Percentiles rank a stretch among this genome's conserved stretches.
phyloP scores from a whole-genome alignment of 345 rosid species.

The Syzygium jambos region DNA sequence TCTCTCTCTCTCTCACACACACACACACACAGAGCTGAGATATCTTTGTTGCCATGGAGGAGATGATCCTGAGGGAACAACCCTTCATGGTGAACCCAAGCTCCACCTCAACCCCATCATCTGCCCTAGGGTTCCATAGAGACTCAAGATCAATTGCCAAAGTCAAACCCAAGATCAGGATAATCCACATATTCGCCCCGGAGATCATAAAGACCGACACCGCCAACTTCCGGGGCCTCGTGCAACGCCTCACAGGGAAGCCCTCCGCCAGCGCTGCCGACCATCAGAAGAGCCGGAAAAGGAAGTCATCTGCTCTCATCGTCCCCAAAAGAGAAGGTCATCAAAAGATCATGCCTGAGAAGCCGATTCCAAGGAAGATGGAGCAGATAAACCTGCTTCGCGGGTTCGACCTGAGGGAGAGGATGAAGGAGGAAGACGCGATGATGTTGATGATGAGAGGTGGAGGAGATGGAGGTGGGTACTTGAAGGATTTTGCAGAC shows the following conservation, averaged over 20 bases:
- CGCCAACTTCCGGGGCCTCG: slow-evolving; percentile 31
- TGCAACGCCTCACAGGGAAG: slow-evolving; percentile 37
- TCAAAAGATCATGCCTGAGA: not conserved
- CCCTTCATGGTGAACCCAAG: not conserved
- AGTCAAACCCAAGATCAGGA: slow-evolving; percentile 27
- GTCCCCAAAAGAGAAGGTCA: not conserved
- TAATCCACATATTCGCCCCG: slow-evolving; percentile 39
- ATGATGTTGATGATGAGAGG: slow-evolving; percentile 1
- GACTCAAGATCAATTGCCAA: slow-evolving; percentile 16
- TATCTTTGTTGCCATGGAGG: slow-evolving; percentile 3
- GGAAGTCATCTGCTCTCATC: not conserved
- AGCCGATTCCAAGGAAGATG: not conserved
- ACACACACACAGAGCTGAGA: not conserved
- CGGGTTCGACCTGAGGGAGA: not conserved
- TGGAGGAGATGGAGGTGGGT: not conserved
- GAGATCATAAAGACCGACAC: slow-evolving; percentile 41
- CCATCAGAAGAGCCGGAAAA: not conserved
- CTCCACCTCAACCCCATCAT: slow-evolving; percentile 1
- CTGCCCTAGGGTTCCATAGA: slow-evolving; percentile 11
- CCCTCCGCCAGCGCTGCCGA: not conserved
- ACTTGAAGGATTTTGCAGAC: slow-evolving; percentile 8
- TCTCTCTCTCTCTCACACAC: not conserved
- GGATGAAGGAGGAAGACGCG: not conserved
- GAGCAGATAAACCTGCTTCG: not conserved
- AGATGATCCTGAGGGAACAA: slow-evolving; percentile 3